Evolutionary conservation across 2,329 filamentous ascomycete genomes (phyloP), one percentile per base, ranked within the genome.

Genomic region (Xylariaceae sp.): DNA sequence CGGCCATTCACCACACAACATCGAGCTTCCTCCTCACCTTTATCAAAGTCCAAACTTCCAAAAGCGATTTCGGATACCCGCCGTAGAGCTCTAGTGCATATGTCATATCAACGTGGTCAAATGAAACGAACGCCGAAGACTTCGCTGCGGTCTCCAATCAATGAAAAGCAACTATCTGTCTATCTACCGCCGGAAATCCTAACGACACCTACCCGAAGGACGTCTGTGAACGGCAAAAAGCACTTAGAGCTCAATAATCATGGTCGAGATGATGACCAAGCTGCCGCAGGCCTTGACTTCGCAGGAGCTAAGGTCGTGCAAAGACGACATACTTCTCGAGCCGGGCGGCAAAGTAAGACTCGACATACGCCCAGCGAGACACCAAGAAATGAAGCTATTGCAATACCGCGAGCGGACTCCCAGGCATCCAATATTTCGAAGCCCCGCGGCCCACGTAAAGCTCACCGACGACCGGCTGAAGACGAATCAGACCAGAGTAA

Each of bases 361-460:
- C n/a, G n/a, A n/a, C n/a, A n/a, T n/a, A n/a, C n/a, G 12, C 40
- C 20, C 37, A 14, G 12, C 19, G 43, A 52, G 16, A 3, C 10
- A 6, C 20, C 21, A 16, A 42, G 47, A 10, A 32, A 44, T 20
- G 50, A 54, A 42, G 18, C 5, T 6, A 12, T 43, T 7, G 18
- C 41, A 23, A 40, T 42, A 19, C 40, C 23, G 10, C 53, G 60
- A 23, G 46, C 61, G 14, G 40, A 50, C 19, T 69, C 67, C 26
- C 62, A 59, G 43, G 52, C 62, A 10, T 69, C 67, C 2, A 69
- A 67, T 40, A 64, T 65, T 44, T 65, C 67, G 1, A 68, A 54
- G 26, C 49, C 26, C 5, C 63, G 66, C 21, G 53, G 43, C 23
- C 52, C 57, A 20, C 19, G 7, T 16, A 54, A 42, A 23, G 19